Percentiles rank a stretch among this genome's conserved stretches.
Conservation (phyloP, 1,284 basidiomycete species). For the Boletus holoroseus region DNA sequence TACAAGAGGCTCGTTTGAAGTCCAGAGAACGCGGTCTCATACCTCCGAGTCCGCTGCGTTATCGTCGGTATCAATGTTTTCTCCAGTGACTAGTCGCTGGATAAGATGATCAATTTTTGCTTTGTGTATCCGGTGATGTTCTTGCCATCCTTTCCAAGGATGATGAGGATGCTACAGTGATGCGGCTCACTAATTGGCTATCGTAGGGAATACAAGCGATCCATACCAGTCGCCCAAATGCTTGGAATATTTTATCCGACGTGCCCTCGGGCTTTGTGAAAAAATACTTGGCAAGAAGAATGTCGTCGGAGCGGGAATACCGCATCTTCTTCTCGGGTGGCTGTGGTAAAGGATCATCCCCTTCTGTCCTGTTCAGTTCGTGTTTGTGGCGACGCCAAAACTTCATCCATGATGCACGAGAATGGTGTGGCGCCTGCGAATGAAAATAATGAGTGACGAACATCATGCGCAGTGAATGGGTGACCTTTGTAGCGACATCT, state of each 20-base stretch:
- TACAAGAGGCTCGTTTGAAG: conserved; percentile 10
- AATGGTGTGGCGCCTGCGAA: conserved; percentile 72
- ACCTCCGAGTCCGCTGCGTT: conserved; percentile 26
- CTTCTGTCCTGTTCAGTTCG: conserved; percentile 58
- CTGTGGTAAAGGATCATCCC: conserved; percentile 61
- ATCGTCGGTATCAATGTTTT: conserved; percentile 43
- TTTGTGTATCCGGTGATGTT: conserved; percentile 80
- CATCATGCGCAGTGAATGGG: background rate
- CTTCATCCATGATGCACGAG: conserved; percentile 85
- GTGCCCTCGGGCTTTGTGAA: conserved; percentile 66
- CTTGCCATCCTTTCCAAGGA: conserved; percentile 87
- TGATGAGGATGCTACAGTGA: conserved; percentile 66
- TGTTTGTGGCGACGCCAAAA: conserved; percentile 80
- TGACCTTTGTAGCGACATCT: conserved; percentile 68
- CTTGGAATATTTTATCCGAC: conserved; percentile 73
- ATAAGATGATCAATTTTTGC: conserved; percentile 76
- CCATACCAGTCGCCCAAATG: conserved; percentile 60
- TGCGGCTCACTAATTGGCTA: background rate
- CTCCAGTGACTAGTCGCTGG: conserved; percentile 51
- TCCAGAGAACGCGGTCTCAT: conserved; percentile 14
- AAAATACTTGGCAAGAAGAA: conserved; percentile 70
- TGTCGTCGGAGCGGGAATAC: conserved; percentile 69
- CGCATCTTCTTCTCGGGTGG: conserved; percentile 80
- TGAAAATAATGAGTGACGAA: background rate
- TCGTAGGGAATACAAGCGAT: conserved; percentile 4